Percentiles rank a stretch among this genome's conserved stretches.
Evolutionary conservation across 75 land plant genomes (phyloP).

Genomic region (Pseudotsuga menziesii): DNA sequence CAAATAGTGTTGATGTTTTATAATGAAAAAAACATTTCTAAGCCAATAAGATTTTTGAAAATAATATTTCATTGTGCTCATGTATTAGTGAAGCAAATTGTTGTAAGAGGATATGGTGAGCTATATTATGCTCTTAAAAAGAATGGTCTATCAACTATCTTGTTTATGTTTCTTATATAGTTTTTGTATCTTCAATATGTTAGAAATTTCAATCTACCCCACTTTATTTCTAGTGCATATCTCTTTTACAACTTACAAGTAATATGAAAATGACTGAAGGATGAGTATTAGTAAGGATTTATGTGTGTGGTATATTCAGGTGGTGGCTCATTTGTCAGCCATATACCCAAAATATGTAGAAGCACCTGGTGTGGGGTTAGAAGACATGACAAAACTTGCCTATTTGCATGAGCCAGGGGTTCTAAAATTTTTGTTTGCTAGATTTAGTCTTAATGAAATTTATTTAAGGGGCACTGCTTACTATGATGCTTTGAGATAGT

Average conservation of each 20-base stretch:
- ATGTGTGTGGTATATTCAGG: slow-evolving; percentile 30
- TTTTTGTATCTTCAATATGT: neutral
- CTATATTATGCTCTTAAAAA: neutral
- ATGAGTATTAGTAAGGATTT: neutral
- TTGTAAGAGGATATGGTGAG: neutral
- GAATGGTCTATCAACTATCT: neutral
- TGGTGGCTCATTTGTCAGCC: slow-evolving; percentile 25
- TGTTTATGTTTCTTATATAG: neutral
- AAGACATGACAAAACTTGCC: slow-evolving; percentile 73
- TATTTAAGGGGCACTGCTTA: slow-evolving; percentile 43
- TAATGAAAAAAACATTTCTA: neutral
- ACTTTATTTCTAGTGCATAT: neutral
- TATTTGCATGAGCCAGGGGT: slow-evolving; percentile 78
- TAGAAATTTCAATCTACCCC: neutral
- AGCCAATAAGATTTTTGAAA: neutral
- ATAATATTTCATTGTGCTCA: neutral
- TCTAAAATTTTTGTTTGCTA: slow-evolving; percentile 51
- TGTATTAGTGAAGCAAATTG: neutral
- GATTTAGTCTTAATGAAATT: slow-evolving; percentile 64
- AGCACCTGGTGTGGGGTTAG: slow-evolving; percentile 62
- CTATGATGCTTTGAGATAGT: neutral
- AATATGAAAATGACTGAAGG: neutral
- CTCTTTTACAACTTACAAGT: neutral
- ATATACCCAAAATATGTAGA: slow-evolving; percentile 53
- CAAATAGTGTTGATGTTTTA: neutral